Conservation (phyloP, 2,329 filamentous ascomycete genomes). For the Colletotrichum liriopes region DNA sequence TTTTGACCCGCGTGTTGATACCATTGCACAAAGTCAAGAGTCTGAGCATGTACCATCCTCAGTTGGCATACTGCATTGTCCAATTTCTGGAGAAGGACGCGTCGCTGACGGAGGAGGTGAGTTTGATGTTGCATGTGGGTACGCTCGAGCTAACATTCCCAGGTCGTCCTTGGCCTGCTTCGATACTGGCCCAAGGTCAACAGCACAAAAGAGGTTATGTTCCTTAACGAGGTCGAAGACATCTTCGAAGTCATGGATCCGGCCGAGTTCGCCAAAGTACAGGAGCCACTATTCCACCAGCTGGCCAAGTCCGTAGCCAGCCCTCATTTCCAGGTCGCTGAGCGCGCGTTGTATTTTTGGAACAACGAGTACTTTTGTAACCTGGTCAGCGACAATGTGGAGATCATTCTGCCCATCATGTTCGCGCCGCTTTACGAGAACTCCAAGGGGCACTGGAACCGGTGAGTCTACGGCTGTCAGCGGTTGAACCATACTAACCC, state of each 20-base stretch:
- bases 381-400: slow-evolving; percentile 97
- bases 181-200: slow-evolving; percentile 99
- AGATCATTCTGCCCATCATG: slow-evolving; percentile 99
- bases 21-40: slow-evolving; percentile 99
- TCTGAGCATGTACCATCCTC: slow-evolving; percentile 99
- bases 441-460: slow-evolving; percentile 99
- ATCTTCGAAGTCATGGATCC: slow-evolving; percentile 99
- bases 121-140: slow-evolving; percentile 48
- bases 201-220: slow-evolving; percentile 99
- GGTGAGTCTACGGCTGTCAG: slow-evolving; percentile 69
- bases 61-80: slow-evolving; percentile 98
- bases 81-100: slow-evolving; percentile 99
- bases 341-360: slow-evolving; percentile 98
- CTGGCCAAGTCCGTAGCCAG: slow-evolving; percentile 98
- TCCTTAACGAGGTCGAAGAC: slow-evolving; percentile 98
- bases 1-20: slow-evolving; percentile 92
- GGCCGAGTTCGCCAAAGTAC: slow-evolving; percentile 97
- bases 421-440: slow-evolving; percentile 99
- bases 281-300: slow-evolving; percentile 97
- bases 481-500: slow-evolving; percentile 50
- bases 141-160: slow-evolving; percentile 27
- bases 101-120: slow-evolving; percentile 94
- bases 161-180: slow-evolving; percentile 94
- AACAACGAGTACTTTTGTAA: slow-evolving; percentile 99
- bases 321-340: slow-evolving; percentile 98